Base-by-base conservation (phyloP, 2,329 filamentous ascomycete species). In the Arthrobotrys pseudoclavata region DNA sequence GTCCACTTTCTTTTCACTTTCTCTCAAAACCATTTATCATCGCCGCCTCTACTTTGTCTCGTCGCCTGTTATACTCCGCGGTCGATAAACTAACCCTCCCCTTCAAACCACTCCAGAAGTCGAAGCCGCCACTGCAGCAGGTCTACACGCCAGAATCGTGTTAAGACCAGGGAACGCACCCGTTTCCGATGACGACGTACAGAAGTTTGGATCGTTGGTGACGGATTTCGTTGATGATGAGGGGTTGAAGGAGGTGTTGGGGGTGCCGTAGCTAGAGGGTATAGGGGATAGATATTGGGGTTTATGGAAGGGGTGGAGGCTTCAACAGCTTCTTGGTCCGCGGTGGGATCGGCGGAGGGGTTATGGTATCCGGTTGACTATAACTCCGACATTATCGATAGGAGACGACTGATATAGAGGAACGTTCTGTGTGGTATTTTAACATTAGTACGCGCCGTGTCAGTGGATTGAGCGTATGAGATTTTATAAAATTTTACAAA, bases 141-240 rank as follows among this genome's bases (percentile, higher is more conserved):
- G 89, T n/a, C 89, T 92, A 87, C 85, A 86, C 81, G 88, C 88
- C 81, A 84, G 88, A 66, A 86, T 91, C 2, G 88, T 91, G 69
- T 84, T 87, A 69, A 87, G 92, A 69, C 90, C 91, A 15, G 92
- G 92, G 12, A 96, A 96, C 84, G 87, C 88, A 42, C 86, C 86
- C 31, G 84, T 94, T 79, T 85, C 87, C 10, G 83, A 84, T 20
- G 86, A 86, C 26, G 86, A 89, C 29, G 31, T 64, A 47, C 81
- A 79, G 70, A 69, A 80, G 63, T 81, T 74, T 7, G 79, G 82
- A 50, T 50, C 68, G 1, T n/a, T 82, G 20, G 75, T 83, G 26
- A 69, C 64, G 24, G 82, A 79, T 66, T 83, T 84, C 75, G 82
- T 81, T 45, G 75, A 53, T 47, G 69, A 74, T 61, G 62, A 66